These are phyloP conservation scores for Aspergillus brunneoviolaceus DNA, from an alignment of 2,329 filamentous ascomycete species.

Conservation along the genomic window DNA sequence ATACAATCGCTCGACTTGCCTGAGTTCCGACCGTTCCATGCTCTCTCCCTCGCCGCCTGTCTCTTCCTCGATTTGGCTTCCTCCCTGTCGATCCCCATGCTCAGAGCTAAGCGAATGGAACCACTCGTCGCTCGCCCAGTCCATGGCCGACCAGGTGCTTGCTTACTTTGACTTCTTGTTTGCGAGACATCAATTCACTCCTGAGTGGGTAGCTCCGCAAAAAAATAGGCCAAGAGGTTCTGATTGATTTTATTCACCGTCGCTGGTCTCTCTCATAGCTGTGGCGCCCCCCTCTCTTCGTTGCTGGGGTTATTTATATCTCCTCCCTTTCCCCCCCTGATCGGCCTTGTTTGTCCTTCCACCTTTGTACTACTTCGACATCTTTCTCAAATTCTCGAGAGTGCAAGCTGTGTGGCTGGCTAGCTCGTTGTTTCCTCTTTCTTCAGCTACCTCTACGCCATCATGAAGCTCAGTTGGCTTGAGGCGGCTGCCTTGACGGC, in stretches of 20 bases:
- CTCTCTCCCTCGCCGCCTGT: neutral
- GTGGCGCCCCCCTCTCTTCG: neutral
- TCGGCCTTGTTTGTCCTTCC: neutral
- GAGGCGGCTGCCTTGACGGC: conserved; percentile 33
- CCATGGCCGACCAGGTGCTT: neutral
- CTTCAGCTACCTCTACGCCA: conserved; percentile 12
- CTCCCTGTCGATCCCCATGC: conserved; percentile 5
- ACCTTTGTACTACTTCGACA: neutral
- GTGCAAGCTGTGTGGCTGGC: conserved; percentile 1
- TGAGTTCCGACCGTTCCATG: conserved; percentile 2
- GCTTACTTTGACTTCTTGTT: neutral
- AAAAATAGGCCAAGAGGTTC: neutral
- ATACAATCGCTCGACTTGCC: conserved; percentile 1
- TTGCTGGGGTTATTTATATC: conserved; percentile 5
- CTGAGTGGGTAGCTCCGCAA: conserved; percentile 6
- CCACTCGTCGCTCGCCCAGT: neutral
- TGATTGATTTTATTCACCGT: conserved; percentile 6
- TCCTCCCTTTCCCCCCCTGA: neutral
- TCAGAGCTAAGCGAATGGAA: neutral
- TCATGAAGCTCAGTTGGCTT: conserved; percentile 39
- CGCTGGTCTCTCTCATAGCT: neutral
- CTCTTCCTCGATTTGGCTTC: neutral
- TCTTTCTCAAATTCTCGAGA: neutral
- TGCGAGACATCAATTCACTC: conserved; percentile 1
- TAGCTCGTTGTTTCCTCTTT: conserved; percentile 3